Evolutionary conservation across 208 protist genomes (phyloP).

Genomic region (Entamoeba nuttalli): DNA sequence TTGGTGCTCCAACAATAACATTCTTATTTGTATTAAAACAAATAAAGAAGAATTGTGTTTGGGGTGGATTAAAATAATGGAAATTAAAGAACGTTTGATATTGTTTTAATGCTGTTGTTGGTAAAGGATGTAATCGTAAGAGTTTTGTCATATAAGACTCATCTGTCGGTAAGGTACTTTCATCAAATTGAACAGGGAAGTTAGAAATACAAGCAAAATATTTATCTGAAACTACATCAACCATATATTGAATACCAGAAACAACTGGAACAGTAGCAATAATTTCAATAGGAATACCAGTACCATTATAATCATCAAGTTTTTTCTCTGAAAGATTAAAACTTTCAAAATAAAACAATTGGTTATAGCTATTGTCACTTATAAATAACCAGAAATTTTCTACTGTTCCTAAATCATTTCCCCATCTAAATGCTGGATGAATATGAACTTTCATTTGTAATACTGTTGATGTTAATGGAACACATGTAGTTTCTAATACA

Average conservation of each 20-base stretch:
- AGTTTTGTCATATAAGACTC: constrained; percentile 58
- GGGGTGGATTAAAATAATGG: constrained; percentile 92
- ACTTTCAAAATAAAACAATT: constrained; percentile 76
- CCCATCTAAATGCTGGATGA: constrained; percentile 71
- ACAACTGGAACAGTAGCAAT: constrained; percentile 70
- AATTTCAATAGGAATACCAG: constrained; percentile 55
- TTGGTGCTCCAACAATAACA: constrained; percentile 88
- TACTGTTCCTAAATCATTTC: constrained; percentile 64
- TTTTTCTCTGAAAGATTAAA: constrained; percentile 65
- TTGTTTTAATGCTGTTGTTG: constrained; percentile 30
- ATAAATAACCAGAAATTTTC: constrained; percentile 81
- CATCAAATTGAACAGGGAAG: constrained; percentile 59
- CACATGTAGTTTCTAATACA: constrained; percentile 67
- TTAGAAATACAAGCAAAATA: constrained; percentile 45
- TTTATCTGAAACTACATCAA: constrained; percentile 57
- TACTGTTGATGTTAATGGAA: constrained; percentile 75
- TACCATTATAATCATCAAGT: constrained; percentile 43
- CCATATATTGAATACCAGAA: constrained; percentile 65
- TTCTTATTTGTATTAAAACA: constrained; percentile 90
- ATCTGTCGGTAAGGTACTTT: constrained; percentile 66
- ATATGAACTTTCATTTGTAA: constrained; percentile 82
- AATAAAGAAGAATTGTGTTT: constrained; percentile 82
- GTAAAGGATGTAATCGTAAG: constrained; percentile 62
- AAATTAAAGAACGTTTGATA: constrained; percentile 54
- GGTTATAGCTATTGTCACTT: constrained; percentile 56